Conservation (phyloP, 371 early-diverging fungal genomes). For the Smittium culicis region DNA sequence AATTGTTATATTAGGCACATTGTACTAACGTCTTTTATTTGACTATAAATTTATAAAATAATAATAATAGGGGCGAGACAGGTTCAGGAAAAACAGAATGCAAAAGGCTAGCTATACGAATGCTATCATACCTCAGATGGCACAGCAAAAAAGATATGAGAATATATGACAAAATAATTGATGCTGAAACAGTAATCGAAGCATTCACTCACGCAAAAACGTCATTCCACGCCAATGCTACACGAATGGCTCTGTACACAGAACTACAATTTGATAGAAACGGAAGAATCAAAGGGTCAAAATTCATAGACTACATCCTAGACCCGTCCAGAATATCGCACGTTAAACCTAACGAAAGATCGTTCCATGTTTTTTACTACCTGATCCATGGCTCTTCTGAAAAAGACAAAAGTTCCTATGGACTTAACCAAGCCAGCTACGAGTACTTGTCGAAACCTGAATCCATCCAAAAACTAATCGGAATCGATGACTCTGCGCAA, state of each 20-base stretch:
- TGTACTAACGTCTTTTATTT: background rate
- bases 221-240: conserved; percentile 54
- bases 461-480: conserved; percentile 33
- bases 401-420: conserved; percentile 1
- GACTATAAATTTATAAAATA: background rate
- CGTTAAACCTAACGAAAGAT: conserved; percentile 50
- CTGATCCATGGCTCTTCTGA: conserved; percentile 48
- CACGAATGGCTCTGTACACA: conserved; percentile 70
- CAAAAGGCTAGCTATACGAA: conserved; percentile 41
- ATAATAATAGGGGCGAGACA: conserved; percentile 60
- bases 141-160: conserved; percentile 65
- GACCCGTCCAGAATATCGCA: conserved; percentile 63
- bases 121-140: conserved; percentile 54
- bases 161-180: conserved; percentile 53
- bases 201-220: conserved; percentile 76
- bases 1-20: background rate
- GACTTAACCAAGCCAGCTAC: conserved; percentile 11
- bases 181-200: conserved; percentile 56
- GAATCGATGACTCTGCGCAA: conserved; percentile 37
- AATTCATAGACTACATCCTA: conserved; percentile 70
- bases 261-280: conserved; percentile 76
- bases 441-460: conserved; percentile 32
- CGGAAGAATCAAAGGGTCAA: conserved; percentile 71
- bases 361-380: conserved; percentile 85
- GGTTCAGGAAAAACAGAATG: conserved; percentile 80